These are phyloP conservation scores for Kandelia obovata DNA, from an alignment of 345 rosid genomes.

Conservation along the genomic window DNA sequence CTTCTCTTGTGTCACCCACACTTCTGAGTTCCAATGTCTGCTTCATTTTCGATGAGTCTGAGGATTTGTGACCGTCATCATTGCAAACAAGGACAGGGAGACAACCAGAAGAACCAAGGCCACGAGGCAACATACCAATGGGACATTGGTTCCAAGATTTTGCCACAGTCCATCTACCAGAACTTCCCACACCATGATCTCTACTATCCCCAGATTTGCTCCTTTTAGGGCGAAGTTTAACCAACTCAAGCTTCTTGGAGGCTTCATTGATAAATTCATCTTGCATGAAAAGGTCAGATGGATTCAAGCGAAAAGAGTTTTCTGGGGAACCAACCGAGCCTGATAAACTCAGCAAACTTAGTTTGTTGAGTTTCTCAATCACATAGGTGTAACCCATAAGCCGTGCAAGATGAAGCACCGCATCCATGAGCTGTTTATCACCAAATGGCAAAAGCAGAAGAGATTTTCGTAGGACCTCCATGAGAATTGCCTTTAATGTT, in stretches of 20 bases:
- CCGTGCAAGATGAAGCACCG: slow-evolving; percentile 45
- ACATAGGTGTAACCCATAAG: slow-evolving; percentile 36
- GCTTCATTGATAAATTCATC: slow-evolving; percentile 46
- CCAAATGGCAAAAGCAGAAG: slow-evolving; percentile 41
- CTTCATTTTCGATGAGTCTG: slow-evolving; percentile 14
- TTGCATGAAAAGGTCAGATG: slow-evolving; percentile 32
- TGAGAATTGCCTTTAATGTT: slow-evolving; percentile 33
- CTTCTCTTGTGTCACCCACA: slow-evolving; percentile 34
- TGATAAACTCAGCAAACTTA: slow-evolving; percentile 27
- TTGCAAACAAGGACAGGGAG: slow-evolving; percentile 54
- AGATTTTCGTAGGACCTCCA: slow-evolving; percentile 50
- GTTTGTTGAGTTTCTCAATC: slow-evolving; percentile 48
- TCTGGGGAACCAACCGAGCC: slow-evolving; percentile 27
- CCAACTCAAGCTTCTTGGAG: slow-evolving; percentile 51
- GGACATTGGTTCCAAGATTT: slow-evolving; percentile 85
- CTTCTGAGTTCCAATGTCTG: neutral
- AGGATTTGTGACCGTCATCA: slow-evolving; percentile 7
- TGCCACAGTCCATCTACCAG: slow-evolving; percentile 51
- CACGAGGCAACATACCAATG: slow-evolving; percentile 69
- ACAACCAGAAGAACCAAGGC: slow-evolving; percentile 54
- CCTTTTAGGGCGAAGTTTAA: slow-evolving; percentile 35
- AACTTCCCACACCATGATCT: slow-evolving; percentile 25
- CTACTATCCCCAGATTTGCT: slow-evolving; percentile 22
- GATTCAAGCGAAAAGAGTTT: slow-evolving; percentile 23
- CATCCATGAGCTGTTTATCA: slow-evolving; percentile 46